These are phyloP conservation scores for Talaromyces pinophilus DNA, from an alignment of 2,329 filamentous ascomycete species.

Conservation along the genomic window DNA sequence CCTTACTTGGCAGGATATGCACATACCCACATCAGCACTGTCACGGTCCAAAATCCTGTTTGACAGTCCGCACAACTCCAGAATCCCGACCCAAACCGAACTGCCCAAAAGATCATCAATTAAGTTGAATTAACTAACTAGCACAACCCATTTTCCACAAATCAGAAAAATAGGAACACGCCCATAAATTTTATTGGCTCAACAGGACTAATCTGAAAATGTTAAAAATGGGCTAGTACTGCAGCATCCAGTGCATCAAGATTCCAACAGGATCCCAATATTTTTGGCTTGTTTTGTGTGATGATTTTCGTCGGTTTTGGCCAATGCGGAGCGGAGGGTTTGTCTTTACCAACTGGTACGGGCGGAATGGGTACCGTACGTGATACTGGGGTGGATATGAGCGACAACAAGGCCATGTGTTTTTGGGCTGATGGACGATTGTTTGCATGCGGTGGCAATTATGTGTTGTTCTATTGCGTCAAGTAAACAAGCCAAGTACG, in stretches of 20 bases:
- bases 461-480: not conserved
- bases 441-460: not conserved
- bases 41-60: not conserved
- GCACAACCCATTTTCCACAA: slow-evolving; percentile 3
- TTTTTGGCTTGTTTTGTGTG: not conserved
- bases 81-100: not conserved
- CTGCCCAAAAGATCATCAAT: not conserved
- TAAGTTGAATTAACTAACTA: not conserved
- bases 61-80: not conserved
- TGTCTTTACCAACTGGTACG: not conserved
- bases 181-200: slow-evolving; percentile 5
- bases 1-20: not conserved
- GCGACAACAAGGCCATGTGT: not conserved
- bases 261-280: not conserved
- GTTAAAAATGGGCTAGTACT: not conserved
- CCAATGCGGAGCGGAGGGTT: not conserved
- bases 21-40: not conserved
- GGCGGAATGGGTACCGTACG: not conserved
- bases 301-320: not conserved
- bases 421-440: not conserved
- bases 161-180: slow-evolving; percentile 15
- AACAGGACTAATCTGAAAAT: not conserved
- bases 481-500: not conserved
- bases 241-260: not conserved
- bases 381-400: not conserved